Percentiles rank a stretch among this genome's conserved stretches.
These are phyloP conservation scores for Aspergillus diversus DNA, from an alignment of 495 filamentous ascomycete genomes.

Conservation along the genomic window DNA sequence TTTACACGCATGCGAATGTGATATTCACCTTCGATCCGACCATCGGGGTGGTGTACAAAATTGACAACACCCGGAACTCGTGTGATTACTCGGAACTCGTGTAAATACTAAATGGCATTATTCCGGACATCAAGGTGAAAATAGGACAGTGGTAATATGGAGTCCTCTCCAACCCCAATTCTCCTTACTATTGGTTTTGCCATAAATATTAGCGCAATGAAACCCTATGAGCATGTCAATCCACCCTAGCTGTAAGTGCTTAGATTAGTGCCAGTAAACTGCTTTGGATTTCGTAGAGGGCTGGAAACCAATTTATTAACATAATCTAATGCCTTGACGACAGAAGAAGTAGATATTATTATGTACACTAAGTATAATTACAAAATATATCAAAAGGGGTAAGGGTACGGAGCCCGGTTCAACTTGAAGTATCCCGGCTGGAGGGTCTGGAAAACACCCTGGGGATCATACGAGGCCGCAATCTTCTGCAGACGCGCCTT, in stretches of 20 bases:
- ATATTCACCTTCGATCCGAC: neutral
- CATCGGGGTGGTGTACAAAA: conserved; percentile 1
- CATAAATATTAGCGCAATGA: too few species aligned
- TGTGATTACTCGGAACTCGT: neutral
- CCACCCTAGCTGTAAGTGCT: too few species aligned
- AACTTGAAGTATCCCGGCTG: conserved; percentile 20
- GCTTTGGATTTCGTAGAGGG: too few species aligned
- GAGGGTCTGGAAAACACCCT: conserved; percentile 16
- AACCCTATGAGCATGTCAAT: too few species aligned
- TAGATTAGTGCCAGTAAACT: too few species aligned
- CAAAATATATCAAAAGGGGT: conserved; percentile 8
- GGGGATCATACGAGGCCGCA: conserved; percentile 12
- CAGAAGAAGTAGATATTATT: neutral
- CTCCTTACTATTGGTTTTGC: too few species aligned
- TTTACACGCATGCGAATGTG: conserved; percentile 1
- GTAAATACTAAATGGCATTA: too few species aligned
- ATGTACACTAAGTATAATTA: conserved; percentile 1
- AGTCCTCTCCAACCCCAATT: too few species aligned
- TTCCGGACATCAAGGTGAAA: too few species aligned
- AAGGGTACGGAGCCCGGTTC: neutral
- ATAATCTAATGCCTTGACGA: too few species aligned
- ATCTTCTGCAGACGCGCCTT: conserved; percentile 16
- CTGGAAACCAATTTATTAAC: too few species aligned
- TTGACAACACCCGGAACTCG: neutral
- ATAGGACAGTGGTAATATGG: too few species aligned